These are phyloP conservation scores for Neurospora sp. DNA, from an alignment of 495 filamentous ascomycete genomes.

Conservation along the genomic window DNA sequence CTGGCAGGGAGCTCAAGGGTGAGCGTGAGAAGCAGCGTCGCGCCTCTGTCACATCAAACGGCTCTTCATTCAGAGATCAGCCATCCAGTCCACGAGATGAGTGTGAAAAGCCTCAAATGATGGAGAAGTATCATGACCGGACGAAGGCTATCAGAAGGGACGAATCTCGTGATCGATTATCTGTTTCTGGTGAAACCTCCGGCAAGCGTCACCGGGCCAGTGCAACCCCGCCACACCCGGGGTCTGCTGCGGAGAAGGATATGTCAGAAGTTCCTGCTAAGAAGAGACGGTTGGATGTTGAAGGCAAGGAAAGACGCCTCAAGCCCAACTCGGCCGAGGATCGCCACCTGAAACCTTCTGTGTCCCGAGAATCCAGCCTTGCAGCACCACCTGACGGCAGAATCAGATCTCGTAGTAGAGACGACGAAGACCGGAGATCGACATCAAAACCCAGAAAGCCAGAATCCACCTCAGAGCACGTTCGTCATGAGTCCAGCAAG, in stretches of 20 bases:
- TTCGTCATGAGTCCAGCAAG: slow-evolving; percentile 30
- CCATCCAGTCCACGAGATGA: slow-evolving; percentile 36
- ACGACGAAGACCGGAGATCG: slow-evolving; percentile 29
- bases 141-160: slow-evolving; percentile 43
- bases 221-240: slow-evolving; percentile 53
- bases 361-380: slow-evolving; percentile 22
- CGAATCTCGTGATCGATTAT: slow-evolving; percentile 44
- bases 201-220: slow-evolving; percentile 59
- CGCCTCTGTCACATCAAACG: slow-evolving; percentile 37
- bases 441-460: slow-evolving; percentile 25
- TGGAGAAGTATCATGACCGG: slow-evolving; percentile 39
- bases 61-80: slow-evolving; percentile 28
- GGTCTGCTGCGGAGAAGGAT: slow-evolving; percentile 41
- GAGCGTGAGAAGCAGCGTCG: slow-evolving; percentile 44
- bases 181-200: slow-evolving; percentile 35
- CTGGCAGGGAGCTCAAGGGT: slow-evolving; percentile 46
- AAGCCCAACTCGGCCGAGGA: slow-evolving; percentile 32
- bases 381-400: slow-evolving; percentile 10
- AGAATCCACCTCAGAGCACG: slow-evolving; percentile 18
- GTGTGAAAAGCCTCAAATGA: slow-evolving; percentile 23
- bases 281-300: slow-evolving; percentile 36
- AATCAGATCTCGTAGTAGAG: slow-evolving; percentile 19
- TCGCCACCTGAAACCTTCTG: slow-evolving; percentile 26
- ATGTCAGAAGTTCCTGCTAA: slow-evolving; percentile 44
- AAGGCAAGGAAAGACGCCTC: slow-evolving; percentile 32